These are phyloP conservation scores for Thermochaetoides thermophila DNA, from an alignment of 495 filamentous ascomycete species.

Conservation along the genomic window DNA sequence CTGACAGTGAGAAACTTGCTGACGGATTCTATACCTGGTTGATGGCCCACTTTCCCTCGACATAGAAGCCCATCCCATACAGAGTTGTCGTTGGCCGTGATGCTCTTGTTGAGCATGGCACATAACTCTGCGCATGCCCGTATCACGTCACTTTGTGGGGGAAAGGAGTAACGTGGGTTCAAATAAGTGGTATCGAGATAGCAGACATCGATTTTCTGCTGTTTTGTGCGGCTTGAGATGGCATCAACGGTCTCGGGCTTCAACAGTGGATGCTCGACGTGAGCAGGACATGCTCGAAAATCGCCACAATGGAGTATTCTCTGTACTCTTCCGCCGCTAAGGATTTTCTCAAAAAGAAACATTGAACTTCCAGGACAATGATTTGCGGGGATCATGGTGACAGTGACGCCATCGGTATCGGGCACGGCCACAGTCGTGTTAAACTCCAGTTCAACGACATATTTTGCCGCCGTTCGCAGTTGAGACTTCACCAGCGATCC, in stretches of 20 bases:
- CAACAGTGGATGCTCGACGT: slow-evolving; percentile 70
- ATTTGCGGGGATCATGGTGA: slow-evolving; percentile 93
- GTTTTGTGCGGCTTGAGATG: slow-evolving; percentile 49
- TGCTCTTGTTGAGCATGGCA: slow-evolving; percentile 34
- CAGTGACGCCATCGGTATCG: slow-evolving; percentile 59
- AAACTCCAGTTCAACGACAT: slow-evolving; percentile 73
- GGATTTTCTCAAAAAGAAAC: slow-evolving; percentile 75
- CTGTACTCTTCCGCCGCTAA: slow-evolving; percentile 47
- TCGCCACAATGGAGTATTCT: slow-evolving; percentile 90
- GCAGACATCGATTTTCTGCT: slow-evolving; percentile 84
- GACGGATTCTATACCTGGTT: slow-evolving; percentile 17
- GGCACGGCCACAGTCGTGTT: slow-evolving; percentile 70
- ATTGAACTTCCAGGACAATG: slow-evolving; percentile 92
- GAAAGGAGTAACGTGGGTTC: slow-evolving; percentile 90
- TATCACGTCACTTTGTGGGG: slow-evolving; percentile 74
- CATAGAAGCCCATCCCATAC: slow-evolving; percentile 18
- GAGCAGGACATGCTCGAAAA: slow-evolving; percentile 79
- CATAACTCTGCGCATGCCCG: slow-evolving; percentile 82
- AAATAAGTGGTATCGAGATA: slow-evolving; percentile 97
- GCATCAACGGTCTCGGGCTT: slow-evolving; percentile 55
- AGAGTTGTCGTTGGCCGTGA: slow-evolving; percentile 16
- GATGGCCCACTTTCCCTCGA: slow-evolving; percentile 6
- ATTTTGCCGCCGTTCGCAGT: slow-evolving; percentile 73
- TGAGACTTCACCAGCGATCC: slow-evolving; percentile 78
- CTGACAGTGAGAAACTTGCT: too few species aligned